Evolutionary conservation across 164 flowering plant species (phyloP).

Genomic region (Dillenia turbinata): DNA sequence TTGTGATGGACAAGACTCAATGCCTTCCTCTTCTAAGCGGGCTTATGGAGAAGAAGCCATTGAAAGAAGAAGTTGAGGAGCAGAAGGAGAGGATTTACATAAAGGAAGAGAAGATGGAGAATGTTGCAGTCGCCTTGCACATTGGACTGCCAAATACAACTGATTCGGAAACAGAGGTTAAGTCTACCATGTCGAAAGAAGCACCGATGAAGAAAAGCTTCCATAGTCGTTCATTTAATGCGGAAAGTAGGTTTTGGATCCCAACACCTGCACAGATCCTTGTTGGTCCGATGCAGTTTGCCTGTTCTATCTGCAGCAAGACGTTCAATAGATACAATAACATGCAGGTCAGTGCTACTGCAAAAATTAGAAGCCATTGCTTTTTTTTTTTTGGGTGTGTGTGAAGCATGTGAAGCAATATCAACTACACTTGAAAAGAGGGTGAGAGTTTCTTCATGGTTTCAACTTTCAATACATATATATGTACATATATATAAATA

Average conservation of each 20-base stretch:
- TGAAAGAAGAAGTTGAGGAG: constrained; percentile 25
- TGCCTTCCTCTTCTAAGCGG: constrained; percentile 63
- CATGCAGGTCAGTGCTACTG: constrained; percentile 72
- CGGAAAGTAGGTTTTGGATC: constrained; percentile 73
- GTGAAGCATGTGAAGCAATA: too few relatives aligned
- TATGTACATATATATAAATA: too few relatives aligned
- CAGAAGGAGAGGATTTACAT: constrained; percentile 8
- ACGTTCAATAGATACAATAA: constrained; percentile 93
- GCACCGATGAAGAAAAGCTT: constrained; percentile 19
- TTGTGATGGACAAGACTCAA: constrained; percentile 18
- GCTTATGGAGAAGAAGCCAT: constrained; percentile 32
- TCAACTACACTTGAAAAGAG: too few relatives aligned
- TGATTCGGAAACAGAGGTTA: constrained; percentile 16
- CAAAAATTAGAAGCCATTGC: too few relatives aligned
- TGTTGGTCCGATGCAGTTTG: constrained; percentile 81
- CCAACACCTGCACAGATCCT: constrained; percentile 90
- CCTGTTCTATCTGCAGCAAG: constrained; percentile 81
- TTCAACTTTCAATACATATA: too few relatives aligned
- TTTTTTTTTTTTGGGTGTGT: too few relatives aligned
- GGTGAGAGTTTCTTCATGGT: too few relatives aligned
- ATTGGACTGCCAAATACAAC: constrained; percentile 61
- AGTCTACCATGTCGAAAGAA: constrained; percentile 12
- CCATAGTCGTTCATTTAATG: constrained; percentile 19
- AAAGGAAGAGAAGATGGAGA: constrained; percentile 35
- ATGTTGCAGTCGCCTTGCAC: constrained; percentile 56